Base-by-base conservation (phyloP, 148 eudicot species). In the Rhododendron henanense region DNA sequence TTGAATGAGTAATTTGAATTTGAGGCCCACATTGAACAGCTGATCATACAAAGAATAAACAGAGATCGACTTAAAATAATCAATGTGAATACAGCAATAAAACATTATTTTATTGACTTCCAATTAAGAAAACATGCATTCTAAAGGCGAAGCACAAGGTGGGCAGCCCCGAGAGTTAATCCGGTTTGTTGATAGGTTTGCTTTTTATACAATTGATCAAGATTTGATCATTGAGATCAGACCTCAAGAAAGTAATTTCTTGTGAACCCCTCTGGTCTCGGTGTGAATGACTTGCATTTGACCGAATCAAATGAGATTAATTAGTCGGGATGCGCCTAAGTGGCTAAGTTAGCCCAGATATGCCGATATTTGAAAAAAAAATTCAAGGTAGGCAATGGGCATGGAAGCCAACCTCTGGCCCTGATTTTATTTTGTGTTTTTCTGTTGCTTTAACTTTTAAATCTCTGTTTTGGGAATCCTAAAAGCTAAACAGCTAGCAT, bases 401-500 rank as follows among this genome's bases (percentile, higher is more conserved):
- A 55, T 55, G 59, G 16, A 51, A 15, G 61, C 61, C 18, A 55
- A 55, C 6, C 61, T 18, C 61, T 55, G 21, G 19, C 61, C 19
- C 61, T 55, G 21, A 55, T 55, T 55, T 55, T 16, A 4, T 18
- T 2, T 55, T 16, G 18, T 55, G 61, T 16, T 55, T 16, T 3
- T 55, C 19, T 4, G 21, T 18, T 55, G 57, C 1, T 53, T 14
- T 53, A 53, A 14, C 4, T 53, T 53, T 53, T 3, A 53, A 53
- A 53, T 53, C 0, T 0, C 15, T 13, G 23, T 55, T 55, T 18
- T 33, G 44, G 28, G 87, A 82, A 86, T 86, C 88, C 82, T 23
- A 75, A 77, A 86, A 76, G 85, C 82, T 59, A 77, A 85, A 86
- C 88, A 86, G 88, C 88, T 86, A 82, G 85, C 85, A 83, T 76